Evolutionary conservation across 2,329 filamentous ascomycete genomes (phyloP), one percentile per base, ranked within the genome.

Genomic region (Ascocoryne sarcoides): DNA sequence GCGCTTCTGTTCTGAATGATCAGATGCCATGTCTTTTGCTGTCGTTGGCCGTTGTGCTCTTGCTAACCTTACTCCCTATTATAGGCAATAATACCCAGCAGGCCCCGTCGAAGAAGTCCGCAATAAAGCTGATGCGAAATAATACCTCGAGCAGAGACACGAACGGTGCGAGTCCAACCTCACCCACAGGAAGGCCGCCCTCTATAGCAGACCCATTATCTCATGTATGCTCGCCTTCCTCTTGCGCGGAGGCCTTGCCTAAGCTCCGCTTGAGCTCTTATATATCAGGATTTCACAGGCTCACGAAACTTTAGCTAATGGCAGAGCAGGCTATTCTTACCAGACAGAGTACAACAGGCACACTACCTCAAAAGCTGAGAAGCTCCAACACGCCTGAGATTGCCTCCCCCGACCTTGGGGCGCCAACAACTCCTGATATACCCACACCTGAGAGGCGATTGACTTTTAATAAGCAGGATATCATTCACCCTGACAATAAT

Each of bases 191-290:
- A 10, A 42, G 44, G 33, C 21, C 50, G 26, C 44, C 54, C 18
- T 66, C 70, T 38, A 68, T 68, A 18, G 79, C 82, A 46, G 79
- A 84, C 60, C 79, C 79, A 42, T 65, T 83, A 48, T 82, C 79
- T 37, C 76, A 82, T 62, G 78, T 83, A 70, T 50, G 70, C 62
- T 45, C 45, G 32, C 44, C n/a, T n/a, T 44, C 12, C 23, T 26
- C 7, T 12, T 7, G 12, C 23, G 12, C 23, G 12, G 7, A 26
- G 12, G 23, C 23, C 23, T 26, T 26, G n/a, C n/a, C n/a, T n/a
- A n/a, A n/a, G n/a, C n/a, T n/a, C n/a, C n/a, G n/a, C n/a, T n/a
- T n/a, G n/a, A n/a, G n/a, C n/a, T n/a, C n/a, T n/a, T n/a, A n/a
- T n/a, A n/a, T n/a, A n/a, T n/a, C n/a, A n/a, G n/a, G n/a, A n/a